Evolutionary conservation across 208 protist species (phyloP).

Genomic region (Borovskyia barvae): DNA sequence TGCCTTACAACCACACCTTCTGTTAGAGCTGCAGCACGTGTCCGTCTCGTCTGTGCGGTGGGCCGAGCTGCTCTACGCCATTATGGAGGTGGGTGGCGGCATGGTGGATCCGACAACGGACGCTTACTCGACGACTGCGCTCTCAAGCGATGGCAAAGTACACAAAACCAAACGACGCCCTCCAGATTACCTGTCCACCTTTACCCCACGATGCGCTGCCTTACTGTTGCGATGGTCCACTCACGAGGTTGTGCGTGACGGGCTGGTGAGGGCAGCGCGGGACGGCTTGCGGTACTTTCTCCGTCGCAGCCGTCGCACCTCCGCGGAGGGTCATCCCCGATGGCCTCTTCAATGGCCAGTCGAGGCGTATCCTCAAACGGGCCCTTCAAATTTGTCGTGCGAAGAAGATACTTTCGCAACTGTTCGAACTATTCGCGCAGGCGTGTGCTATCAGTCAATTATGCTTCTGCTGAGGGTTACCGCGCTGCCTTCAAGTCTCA

Average conservation of each 20-base stretch:
- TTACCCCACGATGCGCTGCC: slow-evolving; percentile 7
- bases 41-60: background rate
- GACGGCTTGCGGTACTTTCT: slow-evolving; percentile 2
- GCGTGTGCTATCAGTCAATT: slow-evolving; percentile 29
- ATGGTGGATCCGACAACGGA: background rate
- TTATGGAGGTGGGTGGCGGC: slow-evolving; percentile 1
- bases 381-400: slow-evolving; percentile 3
- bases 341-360: slow-evolving; percentile 25
- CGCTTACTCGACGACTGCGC: no score
- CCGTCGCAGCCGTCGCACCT: background rate
- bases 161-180: no score
- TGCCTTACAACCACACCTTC: slow-evolving; percentile 16
- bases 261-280: slow-evolving; percentile 27
- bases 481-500: background rate
- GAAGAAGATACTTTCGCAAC: slow-evolving; percentile 1
- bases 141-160: no score
- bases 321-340: background rate
- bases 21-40: background rate
- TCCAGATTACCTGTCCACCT: background rate
- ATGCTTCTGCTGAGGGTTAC: slow-evolving; percentile 7
- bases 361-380: slow-evolving; percentile 12
- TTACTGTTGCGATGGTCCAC: slow-evolving; percentile 57
- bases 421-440: background rate
- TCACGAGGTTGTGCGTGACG: slow-evolving; percentile 17
- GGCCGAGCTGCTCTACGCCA: slow-evolving; percentile 7